Evolutionary conservation across 495 filamentous ascomycete genomes (phyloP).

Genomic region (Trichoderma virens): DNA sequence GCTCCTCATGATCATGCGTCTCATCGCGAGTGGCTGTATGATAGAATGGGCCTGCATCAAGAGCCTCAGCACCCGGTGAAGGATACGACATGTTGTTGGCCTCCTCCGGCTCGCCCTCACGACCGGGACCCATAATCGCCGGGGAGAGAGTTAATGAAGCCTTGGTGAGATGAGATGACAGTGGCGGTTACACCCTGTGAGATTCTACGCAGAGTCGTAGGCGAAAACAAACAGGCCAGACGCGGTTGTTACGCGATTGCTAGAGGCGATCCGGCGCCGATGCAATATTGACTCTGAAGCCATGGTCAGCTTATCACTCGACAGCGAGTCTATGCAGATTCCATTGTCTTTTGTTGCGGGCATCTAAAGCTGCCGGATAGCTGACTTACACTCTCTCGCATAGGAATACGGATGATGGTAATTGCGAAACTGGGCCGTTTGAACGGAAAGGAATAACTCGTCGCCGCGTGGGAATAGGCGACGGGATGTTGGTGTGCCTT

Average conservation of each 20-base stretch:
- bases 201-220: neutral
- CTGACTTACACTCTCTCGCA: conserved; percentile 6
- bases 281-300: neutral
- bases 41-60: conserved; percentile 11
- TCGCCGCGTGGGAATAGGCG: neutral
- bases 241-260: conserved; percentile 1
- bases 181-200: neutral
- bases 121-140: neutral
- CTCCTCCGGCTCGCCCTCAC: neutral
- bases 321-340: neutral
- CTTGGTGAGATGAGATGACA: neutral
- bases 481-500: conserved; percentile 2
- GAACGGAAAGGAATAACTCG: conserved; percentile 9
- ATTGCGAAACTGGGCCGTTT: conserved; percentile 8
- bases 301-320: conserved; percentile 8
- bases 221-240: neutral
- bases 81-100: conserved; percentile 1
- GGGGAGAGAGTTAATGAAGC: neutral
- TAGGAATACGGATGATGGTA: neutral
- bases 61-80: conserved; percentile 5
- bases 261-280: neutral
- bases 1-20: conserved; percentile 9
- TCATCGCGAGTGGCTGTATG: conserved; percentile 3
- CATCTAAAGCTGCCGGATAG: neutral
- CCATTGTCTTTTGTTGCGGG: neutral